These are phyloP conservation scores for Sugiyamaella japonica DNA, from an alignment of 1,139 yeast genomes.

Conservation along the genomic window DNA sequence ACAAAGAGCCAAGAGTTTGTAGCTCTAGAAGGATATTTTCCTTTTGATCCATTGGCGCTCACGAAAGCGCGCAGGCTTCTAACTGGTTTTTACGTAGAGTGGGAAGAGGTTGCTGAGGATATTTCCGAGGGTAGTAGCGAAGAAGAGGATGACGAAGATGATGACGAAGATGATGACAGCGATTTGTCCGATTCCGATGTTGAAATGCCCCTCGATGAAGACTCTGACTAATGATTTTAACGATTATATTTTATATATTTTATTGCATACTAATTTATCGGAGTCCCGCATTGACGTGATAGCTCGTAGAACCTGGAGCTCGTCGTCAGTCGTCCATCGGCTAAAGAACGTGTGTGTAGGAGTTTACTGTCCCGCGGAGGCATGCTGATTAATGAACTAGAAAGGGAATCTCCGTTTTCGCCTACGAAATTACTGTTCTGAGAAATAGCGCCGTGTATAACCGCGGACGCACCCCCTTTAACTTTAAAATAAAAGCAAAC, in stretches of 20 bases:
- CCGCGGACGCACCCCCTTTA: conserved; percentile 11
- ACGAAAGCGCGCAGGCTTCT: conserved; percentile 59
- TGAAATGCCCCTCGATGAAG: conserved; percentile 8
- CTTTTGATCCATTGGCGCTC: conserved; percentile 87
- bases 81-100: conserved; percentile 66
- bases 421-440: no score
- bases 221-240: conserved; percentile 10
- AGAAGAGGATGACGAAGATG: conserved; percentile 24
- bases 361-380: no score
- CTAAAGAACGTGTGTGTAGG: no score
- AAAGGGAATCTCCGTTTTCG: no score
- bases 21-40: conserved; percentile 89
- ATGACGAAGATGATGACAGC: conserved; percentile 21
- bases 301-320: no score
- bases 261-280: background rate
- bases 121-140: conserved; percentile 51
- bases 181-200: conserved; percentile 12
- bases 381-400: no score
- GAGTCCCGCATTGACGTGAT: no score
- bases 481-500: conserved; percentile 5
- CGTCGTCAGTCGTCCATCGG: no score
- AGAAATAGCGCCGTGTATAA: background rate
- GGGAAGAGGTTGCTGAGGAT: conserved; percentile 73
- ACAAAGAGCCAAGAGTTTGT: conserved; percentile 71
- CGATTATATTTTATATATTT: conserved; percentile 7